phyloP scores from a whole-genome alignment of 306 rosid species.

The Calophaca sinica region DNA sequence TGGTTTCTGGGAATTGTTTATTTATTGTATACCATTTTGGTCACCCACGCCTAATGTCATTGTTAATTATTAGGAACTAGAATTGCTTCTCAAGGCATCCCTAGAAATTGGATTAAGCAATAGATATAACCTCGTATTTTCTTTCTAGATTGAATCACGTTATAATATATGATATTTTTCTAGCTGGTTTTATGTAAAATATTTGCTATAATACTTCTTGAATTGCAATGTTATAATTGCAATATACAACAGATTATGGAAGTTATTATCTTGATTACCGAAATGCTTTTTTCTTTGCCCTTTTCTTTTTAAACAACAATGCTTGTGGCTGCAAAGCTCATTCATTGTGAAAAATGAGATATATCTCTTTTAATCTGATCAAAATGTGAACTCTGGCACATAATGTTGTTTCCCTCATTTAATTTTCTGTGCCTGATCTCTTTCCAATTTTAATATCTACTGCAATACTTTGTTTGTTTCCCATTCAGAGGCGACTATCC shows the following conservation, averaged over 20 bases:
- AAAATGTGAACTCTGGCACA: background rate
- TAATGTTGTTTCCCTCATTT: background rate
- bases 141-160: slow-evolving; percentile 7
- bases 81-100: background rate
- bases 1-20: background rate
- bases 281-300: background rate
- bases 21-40: background rate
- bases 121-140: background rate
- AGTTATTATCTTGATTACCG: background rate
- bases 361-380: background rate
- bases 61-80: background rate
- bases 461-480: background rate
- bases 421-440: background rate
- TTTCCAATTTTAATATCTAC: background rate
- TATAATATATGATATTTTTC: background rate
- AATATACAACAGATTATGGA: background rate
- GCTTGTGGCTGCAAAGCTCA: background rate
- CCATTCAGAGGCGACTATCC: background rate
- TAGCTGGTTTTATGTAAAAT: background rate
- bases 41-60: background rate
- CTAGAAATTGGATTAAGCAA: slow-evolving; percentile 14
- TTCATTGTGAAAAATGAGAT: slow-evolving; percentile 22
- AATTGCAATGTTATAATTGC: slow-evolving; percentile 1
- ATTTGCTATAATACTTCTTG: slow-evolving; percentile 3
- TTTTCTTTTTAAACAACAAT: background rate